Percentiles rank a stretch among this genome's conserved stretches.
These are phyloP conservation scores for Nakazawaea laoshanensis DNA, from an alignment of 805 yeast species.

Conservation along the genomic window DNA sequence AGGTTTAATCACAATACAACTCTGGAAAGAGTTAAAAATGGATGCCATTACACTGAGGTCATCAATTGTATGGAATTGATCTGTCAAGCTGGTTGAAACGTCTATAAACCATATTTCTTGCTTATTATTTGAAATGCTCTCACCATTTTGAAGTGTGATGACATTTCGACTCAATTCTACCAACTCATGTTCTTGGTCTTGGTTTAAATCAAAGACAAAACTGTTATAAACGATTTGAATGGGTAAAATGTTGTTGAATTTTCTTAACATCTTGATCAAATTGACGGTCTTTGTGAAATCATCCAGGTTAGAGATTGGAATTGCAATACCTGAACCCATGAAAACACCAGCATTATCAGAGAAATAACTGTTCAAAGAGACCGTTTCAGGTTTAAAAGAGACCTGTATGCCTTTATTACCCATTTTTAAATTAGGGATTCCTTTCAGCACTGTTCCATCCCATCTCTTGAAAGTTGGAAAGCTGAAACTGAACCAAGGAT, in stretches of 20 bases:
- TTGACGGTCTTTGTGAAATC: slow-evolving; percentile 33
- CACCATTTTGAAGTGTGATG: background rate
- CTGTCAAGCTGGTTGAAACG: slow-evolving; percentile 19
- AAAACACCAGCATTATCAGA: too few species aligned
- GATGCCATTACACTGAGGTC: slow-evolving; percentile 41
- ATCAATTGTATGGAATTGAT: slow-evolving; percentile 14
- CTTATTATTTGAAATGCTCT: slow-evolving; percentile 10
- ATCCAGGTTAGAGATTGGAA: slow-evolving; percentile 37
- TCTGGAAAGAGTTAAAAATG: slow-evolving; percentile 49
- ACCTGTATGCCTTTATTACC: background rate
- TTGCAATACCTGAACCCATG: slow-evolving; percentile 46
- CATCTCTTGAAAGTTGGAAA: slow-evolving; percentile 14
- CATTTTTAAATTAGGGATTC: slow-evolving; percentile 2
- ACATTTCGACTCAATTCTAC: slow-evolving; percentile 25
- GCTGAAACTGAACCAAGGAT: slow-evolving; percentile 24
- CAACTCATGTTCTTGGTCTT: slow-evolving; percentile 18
- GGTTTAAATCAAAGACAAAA: slow-evolving; percentile 25
- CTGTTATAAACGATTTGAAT: slow-evolving; percentile 36
- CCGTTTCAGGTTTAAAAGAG: slow-evolving; percentile 12
- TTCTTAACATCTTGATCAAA: slow-evolving; percentile 38
- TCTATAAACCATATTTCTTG: slow-evolving; percentile 25
- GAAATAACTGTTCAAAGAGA: slow-evolving; percentile 17
- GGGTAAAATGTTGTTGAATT: slow-evolving; percentile 42
- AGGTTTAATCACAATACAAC: slow-evolving; percentile 43
- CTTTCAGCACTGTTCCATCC: slow-evolving; percentile 6